Evolutionary conservation across 352 stramenopile genomes (phyloP).

Genomic region (Globisporangium splendens): DNA sequence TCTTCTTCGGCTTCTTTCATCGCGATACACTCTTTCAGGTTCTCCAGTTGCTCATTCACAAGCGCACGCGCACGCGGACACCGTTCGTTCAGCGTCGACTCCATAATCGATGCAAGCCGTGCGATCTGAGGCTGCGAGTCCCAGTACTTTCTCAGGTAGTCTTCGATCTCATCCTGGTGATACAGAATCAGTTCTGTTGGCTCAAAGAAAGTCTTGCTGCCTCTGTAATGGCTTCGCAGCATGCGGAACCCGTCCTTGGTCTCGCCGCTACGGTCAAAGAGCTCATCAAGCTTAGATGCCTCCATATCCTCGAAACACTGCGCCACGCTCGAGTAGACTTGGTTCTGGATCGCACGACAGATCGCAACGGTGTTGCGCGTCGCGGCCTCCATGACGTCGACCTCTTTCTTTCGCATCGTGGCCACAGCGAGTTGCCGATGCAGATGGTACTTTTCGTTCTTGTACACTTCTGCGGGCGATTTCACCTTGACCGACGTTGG

Average conservation of each 20-base stretch:
- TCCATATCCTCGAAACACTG: conserved; percentile 60
- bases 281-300: conserved; percentile 28
- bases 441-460: conserved; percentile 63
- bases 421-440: conserved; percentile 39
- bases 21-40: conserved; percentile 46
- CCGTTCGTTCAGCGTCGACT: conserved; percentile 53
- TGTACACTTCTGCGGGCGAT: conserved; percentile 48
- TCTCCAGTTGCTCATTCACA: conserved; percentile 47
- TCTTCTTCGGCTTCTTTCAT: conserved; percentile 30
- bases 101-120: conserved; percentile 49
- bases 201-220: conserved; percentile 37
- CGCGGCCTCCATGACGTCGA: conserved; percentile 49
- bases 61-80: conserved; percentile 40
- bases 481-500: conserved; percentile 46
- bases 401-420: conserved; percentile 44
- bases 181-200: conserved; percentile 63
- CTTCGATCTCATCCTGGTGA: conserved; percentile 56
- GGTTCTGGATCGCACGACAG: conserved; percentile 35
- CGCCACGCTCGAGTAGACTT: conserved; percentile 40
- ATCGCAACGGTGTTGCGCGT: conserved; percentile 67
- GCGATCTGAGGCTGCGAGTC: conserved; percentile 29
- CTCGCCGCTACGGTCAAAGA: conserved; percentile 49
- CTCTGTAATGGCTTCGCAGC: conserved; percentile 53
- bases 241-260: conserved; percentile 62
- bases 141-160: conserved; percentile 65